phyloP scores from a whole-genome alignment of 2,329 filamentous ascomycete species.

The Paecilomyces fulvus region DNA sequence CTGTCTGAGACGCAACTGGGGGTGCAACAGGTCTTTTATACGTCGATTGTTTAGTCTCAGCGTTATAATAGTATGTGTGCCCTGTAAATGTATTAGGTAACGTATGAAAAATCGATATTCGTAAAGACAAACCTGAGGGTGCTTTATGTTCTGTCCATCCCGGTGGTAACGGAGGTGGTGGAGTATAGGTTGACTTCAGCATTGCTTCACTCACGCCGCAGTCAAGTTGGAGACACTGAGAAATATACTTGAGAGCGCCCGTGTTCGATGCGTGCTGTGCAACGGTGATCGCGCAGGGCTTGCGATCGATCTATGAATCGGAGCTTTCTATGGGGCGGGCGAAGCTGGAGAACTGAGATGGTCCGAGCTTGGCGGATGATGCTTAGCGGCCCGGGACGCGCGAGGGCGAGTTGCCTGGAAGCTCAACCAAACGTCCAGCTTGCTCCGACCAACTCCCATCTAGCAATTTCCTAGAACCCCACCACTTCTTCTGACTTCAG shows the following conservation, averaged over 20 bases:
- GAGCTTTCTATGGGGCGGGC: slow-evolving; percentile 5
- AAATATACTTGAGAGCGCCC: neutral
- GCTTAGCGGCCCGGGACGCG: slow-evolving; percentile 22
- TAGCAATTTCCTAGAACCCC: slow-evolving; percentile 5
- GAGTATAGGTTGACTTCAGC: slow-evolving; percentile 70
- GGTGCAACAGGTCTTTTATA: slow-evolving; percentile 62
- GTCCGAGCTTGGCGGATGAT: slow-evolving; percentile 30
- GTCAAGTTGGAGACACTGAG: neutral
- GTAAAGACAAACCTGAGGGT: slow-evolving; percentile 52
- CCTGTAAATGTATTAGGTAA: slow-evolving; percentile 39
- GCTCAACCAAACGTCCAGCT: slow-evolving; percentile 19
- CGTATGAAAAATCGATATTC: slow-evolving; percentile 3
- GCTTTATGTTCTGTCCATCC: slow-evolving; percentile 94
- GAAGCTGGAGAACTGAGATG: slow-evolving; percentile 21
- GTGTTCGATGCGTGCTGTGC: neutral
- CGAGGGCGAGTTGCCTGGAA: slow-evolving; percentile 33
- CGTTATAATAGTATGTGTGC: slow-evolving; percentile 83
- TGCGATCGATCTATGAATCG: slow-evolving; percentile 3
- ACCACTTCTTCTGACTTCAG: neutral
- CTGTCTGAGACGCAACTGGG: slow-evolving; percentile 14
- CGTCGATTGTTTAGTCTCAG: slow-evolving; percentile 73
- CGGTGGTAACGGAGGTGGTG: slow-evolving; percentile 58
- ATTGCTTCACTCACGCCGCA: slow-evolving; percentile 34
- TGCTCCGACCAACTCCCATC: slow-evolving; percentile 8
- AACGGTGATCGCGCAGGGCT: neutral